Evolutionary conservation across 192 early-diverging fungal species (phyloP), one percentile per base, ranked within the genome.

Genomic region (Coemansia sp.): DNA sequence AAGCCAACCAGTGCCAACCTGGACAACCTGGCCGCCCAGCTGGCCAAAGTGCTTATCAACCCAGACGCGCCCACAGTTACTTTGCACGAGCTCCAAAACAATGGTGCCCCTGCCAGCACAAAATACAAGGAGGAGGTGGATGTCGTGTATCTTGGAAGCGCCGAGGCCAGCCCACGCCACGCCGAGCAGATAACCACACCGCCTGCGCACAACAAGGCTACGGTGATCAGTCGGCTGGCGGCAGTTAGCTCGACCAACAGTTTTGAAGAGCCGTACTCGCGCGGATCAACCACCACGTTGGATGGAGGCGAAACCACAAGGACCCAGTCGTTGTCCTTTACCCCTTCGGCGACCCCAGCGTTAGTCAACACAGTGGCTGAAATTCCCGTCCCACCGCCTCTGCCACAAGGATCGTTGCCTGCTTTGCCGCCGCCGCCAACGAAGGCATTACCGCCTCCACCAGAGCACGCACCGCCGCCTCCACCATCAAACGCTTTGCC

Each of bases 21-120:
- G 34, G 73, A 71, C 46, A 74, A 53, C 22, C 63, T 80, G 46
- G 77, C 73, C 0, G 72, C 73, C 5, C 72, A 74, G 52, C 63
- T 80, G 22, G 72, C 72, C 3, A 67, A 65, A 52, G 73, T 69
- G 5, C 73, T 74, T 14, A 62, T 48, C 60, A 20, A 69, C 40
- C 59, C 73, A 13, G 54, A 66, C 15, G 63, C 33, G 6, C 67
- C 67, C 19, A 35, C 46, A 13, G 6, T 11, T 32, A 62, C 57
- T 14, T 34, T 59, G 4, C 25, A 38, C 17, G 69, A 38, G 9
- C 45, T 59, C 19, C 49, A 58, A 10, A n/a, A 32, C 7, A 14
- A 19, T 0, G 35, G 45, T 17, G 19, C 17, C 4, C 11, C 4
- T 17, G 33, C 34, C 0, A 14, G 23, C 22, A 42, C 19, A 10